These are phyloP conservation scores for Apiospora koreana DNA, from an alignment of 2,329 filamentous ascomycete species.

Conservation along the genomic window DNA sequence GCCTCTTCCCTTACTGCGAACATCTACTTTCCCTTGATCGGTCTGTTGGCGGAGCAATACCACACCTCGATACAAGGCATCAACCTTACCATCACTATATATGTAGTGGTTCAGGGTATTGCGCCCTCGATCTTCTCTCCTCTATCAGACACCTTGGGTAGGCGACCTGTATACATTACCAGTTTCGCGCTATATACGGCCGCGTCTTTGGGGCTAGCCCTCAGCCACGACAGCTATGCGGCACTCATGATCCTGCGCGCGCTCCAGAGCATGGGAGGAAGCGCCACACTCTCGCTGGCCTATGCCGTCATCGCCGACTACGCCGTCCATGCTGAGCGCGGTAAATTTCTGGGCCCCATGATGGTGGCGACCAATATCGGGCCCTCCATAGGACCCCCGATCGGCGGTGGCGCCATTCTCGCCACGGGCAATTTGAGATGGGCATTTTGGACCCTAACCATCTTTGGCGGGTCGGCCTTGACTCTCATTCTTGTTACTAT, in stretches of 20 bases:
- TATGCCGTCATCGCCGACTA: not conserved
- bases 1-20: slow-evolving; percentile 15
- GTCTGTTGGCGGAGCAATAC: not conserved
- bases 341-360: not conserved
- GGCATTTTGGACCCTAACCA: not conserved
- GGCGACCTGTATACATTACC: not conserved
- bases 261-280: not conserved
- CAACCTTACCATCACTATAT: slow-evolving; percentile 17
- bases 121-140: slow-evolving; percentile 12
- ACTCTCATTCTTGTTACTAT: not conserved
- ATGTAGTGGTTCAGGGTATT: slow-evolving; percentile 13
- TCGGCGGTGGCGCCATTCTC: not conserved
- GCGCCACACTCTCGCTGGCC: not conserved
- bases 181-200: not conserved
- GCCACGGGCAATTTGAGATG: not conserved
- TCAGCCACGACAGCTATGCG: not conserved
- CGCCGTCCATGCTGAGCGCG: not conserved
- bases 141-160: slow-evolving; percentile 7
- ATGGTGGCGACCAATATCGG: not conserved
- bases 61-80: slow-evolving; percentile 13
- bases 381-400: not conserved
- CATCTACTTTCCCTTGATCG: slow-evolving; percentile 17
- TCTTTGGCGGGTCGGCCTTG: not conserved
- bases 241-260: not conserved
- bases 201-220: not conserved